Conservation (phyloP, 1,139 yeast species). For the Pichia sorboxylosa region DNA sequence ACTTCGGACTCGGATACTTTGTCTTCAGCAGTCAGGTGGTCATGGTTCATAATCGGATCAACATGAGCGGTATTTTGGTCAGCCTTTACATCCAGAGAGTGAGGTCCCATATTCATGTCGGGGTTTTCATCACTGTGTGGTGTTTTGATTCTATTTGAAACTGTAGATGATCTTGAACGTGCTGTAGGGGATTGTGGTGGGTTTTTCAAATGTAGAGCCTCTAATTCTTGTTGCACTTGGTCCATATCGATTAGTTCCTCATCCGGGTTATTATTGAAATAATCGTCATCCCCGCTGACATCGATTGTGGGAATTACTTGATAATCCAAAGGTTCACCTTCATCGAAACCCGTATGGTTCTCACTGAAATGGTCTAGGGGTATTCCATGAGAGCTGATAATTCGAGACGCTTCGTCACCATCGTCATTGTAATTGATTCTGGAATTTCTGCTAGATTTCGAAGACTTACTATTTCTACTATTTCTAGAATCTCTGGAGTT, state of each 20-base stretch:
- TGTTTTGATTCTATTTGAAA: constrained; percentile 3
- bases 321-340: too few species aligned
- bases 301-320: neutral
- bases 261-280: neutral
- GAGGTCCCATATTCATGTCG: too few species aligned
- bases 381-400: constrained; percentile 10
- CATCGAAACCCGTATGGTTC: neutral
- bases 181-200: neutral
- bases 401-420: too few species aligned
- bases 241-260: neutral
- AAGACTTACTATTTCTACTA: constrained; percentile 5
- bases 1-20: neutral
- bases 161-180: neutral
- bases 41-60: neutral
- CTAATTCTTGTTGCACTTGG: neutral
- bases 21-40: constrained; percentile 1
- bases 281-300: neutral
- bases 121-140: neutral
- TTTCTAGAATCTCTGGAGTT: constrained; percentile 7
- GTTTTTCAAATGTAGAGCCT: neutral
- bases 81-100: too few species aligned
- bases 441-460: constrained; percentile 5
- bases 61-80: too few species aligned
- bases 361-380: constrained; percentile 8
- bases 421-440: neutral